phyloP scores from a whole-genome alignment of 2,329 filamentous ascomycete species.

The Clonostachys rhizophaga region DNA sequence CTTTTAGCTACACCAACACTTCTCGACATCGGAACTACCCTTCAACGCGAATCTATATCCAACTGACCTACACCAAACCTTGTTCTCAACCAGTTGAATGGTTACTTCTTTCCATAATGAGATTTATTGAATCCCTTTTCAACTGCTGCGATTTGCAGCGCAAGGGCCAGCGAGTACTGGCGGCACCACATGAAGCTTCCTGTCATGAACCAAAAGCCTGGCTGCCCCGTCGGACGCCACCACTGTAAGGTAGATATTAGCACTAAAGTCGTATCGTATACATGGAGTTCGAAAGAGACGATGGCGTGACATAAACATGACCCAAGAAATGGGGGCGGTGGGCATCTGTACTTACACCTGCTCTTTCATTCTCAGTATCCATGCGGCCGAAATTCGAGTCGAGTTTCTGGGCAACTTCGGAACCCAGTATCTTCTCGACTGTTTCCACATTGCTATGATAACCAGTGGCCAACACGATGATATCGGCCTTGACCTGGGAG shows the following conservation, averaged over 20 bases:
- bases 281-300: too few relatives aligned
- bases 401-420: conserved; percentile 20
- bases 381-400: conserved; percentile 23
- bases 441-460: conserved; percentile 28
- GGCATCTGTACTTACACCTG: background rate
- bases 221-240: conserved; percentile 27
- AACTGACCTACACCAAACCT: too few relatives aligned
- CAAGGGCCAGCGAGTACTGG: conserved; percentile 24
- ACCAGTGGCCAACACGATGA: conserved; percentile 34
- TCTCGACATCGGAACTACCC: too few relatives aligned
- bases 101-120: too few relatives aligned
- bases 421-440: conserved; percentile 23
- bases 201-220: conserved; percentile 29
- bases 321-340: too few relatives aligned
- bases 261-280: conserved; percentile 6
- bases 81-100: too few relatives aligned
- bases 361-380: conserved; percentile 20
- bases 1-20: too few relatives aligned
- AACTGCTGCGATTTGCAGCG: conserved; percentile 29
- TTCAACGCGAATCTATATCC: too few relatives aligned
- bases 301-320: too few relatives aligned
- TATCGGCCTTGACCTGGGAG: conserved; percentile 25
- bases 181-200: conserved; percentile 24
- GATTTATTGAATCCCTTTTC: conserved; percentile 10
- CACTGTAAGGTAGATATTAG: conserved; percentile 12